These are phyloP conservation scores for Quercus glauca DNA, from an alignment of 306 rosid species.

Conservation along the genomic window DNA sequence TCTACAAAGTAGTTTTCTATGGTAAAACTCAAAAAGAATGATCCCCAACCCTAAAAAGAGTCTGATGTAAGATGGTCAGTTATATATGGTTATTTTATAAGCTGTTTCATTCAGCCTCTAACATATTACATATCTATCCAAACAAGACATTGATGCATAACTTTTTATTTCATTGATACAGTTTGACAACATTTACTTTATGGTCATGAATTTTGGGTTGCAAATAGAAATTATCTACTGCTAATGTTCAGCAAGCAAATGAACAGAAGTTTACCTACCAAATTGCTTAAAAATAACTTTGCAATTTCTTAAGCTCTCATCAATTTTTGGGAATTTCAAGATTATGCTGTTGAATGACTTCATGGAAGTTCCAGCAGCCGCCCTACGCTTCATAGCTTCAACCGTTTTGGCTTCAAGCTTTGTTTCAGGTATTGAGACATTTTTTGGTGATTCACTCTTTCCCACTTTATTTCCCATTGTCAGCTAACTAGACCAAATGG, in stretches of 20 bases:
- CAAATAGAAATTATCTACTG: constrained; percentile 4
- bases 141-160: neutral
- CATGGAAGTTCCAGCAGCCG: constrained; percentile 55
- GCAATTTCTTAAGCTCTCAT: constrained; percentile 83
- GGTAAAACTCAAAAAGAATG: too few relatives aligned
- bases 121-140: neutral
- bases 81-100: neutral
- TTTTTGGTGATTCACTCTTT: constrained; percentile 41
- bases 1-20: too few relatives aligned
- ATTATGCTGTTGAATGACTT: constrained; percentile 79
- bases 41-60: neutral
- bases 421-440: constrained; percentile 44
- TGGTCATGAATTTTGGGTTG: neutral
- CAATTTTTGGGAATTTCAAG: constrained; percentile 92
- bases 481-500: constrained; percentile 20
- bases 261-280: constrained; percentile 51
- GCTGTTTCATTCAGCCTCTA: neutral
- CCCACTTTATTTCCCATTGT: constrained; percentile 70
- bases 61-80: neutral
- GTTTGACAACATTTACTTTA: neutral
- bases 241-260: constrained; percentile 9
- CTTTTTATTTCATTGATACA: too few relatives aligned
- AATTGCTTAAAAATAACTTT: constrained; percentile 69
- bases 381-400: constrained; percentile 69
- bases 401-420: constrained; percentile 82